Base-by-base conservation (phyloP, 129 eudicot genomes). In the Centaurea solstitialis region DNA sequence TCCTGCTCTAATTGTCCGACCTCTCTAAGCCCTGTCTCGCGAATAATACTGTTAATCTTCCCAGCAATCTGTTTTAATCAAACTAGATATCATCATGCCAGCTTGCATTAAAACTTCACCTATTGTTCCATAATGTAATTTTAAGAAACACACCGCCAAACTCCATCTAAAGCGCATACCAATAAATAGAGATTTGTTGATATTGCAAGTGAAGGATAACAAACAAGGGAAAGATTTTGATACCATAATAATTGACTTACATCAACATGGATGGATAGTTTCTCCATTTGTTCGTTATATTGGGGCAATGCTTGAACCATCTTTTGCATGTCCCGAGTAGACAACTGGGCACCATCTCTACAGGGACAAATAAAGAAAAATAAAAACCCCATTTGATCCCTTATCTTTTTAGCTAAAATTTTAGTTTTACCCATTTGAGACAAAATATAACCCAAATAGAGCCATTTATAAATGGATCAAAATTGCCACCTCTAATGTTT, bases 261-360 rank as follows among this genome's bases (percentile, higher is more conserved):
- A 87, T 91, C 99, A 37, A 95, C 93, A 87, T 95, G 99, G 50
- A 92, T 89, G 20, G 97, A 89, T 53, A 95, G 89, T 74, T 88
- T 92, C 33, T 95, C 97, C 53, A 90, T 92, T 86, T 95, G 97
- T 87, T 95, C 99, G 80, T 89, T 95, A 74, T 95, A 95, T 75
- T 91, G 97, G 71, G 99, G 98, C 86, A 95, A 84, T 64, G 99
- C 94, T 84, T 95, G 97, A 53, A 95, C 99, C 94, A 95, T 89
- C 90, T 86, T 90, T 84, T 88, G 93, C 90, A 95, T 80, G 69
- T 92, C 97, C 9, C 96, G 91, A 81, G 94, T 92, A 22, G 99
- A 90, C 73, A 95, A 69, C 77, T 92, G 89, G 61, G 88, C 87
- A 61, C 97, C 89, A 70, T 83, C 92, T 84, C 99, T 94, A 83